These are phyloP conservation scores for Magnusiomyces ingens DNA, from an alignment of 1,139 yeast genomes.

Conservation along the genomic window DNA sequence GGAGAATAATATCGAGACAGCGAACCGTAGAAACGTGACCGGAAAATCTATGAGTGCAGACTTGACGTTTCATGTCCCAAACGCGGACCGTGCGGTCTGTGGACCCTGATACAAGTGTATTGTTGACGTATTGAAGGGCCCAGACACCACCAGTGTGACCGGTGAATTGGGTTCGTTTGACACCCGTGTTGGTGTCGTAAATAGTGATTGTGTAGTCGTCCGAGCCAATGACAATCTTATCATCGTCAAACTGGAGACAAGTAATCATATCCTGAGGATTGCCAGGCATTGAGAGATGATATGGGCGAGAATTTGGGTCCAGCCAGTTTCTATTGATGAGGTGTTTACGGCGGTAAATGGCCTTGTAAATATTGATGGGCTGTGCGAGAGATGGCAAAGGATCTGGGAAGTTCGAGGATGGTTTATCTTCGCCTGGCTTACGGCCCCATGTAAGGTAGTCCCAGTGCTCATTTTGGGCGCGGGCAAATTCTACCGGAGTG, in stretches of 20 bases:
- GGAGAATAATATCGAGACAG: constrained; percentile 77
- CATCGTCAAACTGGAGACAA: constrained; percentile 88
- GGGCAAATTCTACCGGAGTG: constrained; percentile 24
- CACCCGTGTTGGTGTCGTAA: constrained; percentile 71
- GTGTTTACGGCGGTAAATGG: constrained; percentile 59
- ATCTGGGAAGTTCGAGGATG: constrained; percentile 12
- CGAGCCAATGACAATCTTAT: constrained; percentile 86
- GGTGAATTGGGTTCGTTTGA: constrained; percentile 41
- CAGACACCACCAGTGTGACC: constrained; percentile 99
- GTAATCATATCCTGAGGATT: constrained; percentile 83
- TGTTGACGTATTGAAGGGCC: constrained; percentile 87
- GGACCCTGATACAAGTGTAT: constrained; percentile 77
- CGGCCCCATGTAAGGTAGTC: constrained; percentile 32
- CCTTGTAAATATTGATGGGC: constrained; percentile 39
- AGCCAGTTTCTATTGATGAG: constrained; percentile 76
- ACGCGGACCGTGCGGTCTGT: constrained; percentile 88
- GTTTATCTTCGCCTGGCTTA: constrained; percentile 8
- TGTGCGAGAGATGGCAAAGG: not conserved
- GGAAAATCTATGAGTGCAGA: constrained; percentile 76
- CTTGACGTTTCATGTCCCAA: constrained; percentile 74
- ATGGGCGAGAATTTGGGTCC: constrained; percentile 65
- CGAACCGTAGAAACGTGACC: constrained; percentile 93
- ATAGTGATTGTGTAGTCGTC: constrained; percentile 81
- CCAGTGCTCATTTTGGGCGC: constrained; percentile 32
- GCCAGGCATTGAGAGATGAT: constrained; percentile 62